Conservation (phyloP, 179 eudicot genomes). For the Vitellaria paradoxa region DNA sequence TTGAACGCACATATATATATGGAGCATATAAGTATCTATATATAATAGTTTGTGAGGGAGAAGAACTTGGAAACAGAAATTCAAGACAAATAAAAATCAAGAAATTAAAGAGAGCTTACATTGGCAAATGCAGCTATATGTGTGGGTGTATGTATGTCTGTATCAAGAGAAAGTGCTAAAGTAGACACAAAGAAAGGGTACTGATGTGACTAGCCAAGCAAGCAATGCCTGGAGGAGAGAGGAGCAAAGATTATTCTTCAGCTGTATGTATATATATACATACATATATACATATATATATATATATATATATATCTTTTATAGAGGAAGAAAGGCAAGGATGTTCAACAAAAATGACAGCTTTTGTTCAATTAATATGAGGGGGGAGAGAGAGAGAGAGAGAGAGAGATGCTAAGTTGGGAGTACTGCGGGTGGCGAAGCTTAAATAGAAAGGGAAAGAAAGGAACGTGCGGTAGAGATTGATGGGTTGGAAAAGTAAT, state of each 20-base stretch:
- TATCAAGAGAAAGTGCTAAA: background rate
- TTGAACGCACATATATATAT: too few species aligned
- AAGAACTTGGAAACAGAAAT: background rate
- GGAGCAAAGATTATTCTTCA: background rate
- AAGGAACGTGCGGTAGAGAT: background rate
- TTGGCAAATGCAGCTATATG: background rate
- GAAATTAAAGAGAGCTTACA: conserved; percentile 5
- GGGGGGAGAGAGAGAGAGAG: background rate
- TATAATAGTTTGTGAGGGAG: too few species aligned
- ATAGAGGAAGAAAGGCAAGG: background rate
- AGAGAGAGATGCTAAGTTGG: background rate
- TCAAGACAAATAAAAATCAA: background rate
- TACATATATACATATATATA: too few species aligned
- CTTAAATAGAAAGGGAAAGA: background rate
- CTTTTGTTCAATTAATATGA: background rate
- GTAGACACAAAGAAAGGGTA: background rate
- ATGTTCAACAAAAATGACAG: background rate
- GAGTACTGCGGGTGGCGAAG: background rate
- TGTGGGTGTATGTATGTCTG: background rate
- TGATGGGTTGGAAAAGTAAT: background rate
- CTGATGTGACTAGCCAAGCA: background rate
- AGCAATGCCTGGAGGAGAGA: background rate
- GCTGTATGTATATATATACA: background rate
- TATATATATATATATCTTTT: too few species aligned
- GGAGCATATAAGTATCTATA: too few species aligned